Conservation (phyloP, 2,329 filamentous ascomycete species). For the Bipolaris sorokiniana region DNA sequence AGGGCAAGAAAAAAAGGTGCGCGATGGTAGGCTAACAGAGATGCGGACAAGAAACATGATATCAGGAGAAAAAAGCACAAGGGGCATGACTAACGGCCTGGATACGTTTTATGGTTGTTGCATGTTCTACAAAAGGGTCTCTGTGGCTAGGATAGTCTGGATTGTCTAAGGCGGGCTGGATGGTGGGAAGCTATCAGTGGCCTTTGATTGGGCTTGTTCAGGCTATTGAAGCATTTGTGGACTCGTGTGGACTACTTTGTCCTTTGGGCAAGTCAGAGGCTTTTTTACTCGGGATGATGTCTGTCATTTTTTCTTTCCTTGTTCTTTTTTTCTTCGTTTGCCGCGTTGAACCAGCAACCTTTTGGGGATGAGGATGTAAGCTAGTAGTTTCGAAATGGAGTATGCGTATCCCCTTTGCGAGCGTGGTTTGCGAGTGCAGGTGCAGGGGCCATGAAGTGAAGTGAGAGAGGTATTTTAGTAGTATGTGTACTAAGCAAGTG, state of each 20-base stretch:
- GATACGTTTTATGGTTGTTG: constrained; percentile 34
- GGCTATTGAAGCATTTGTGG: constrained; percentile 15
- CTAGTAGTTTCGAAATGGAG: constrained; percentile 25
- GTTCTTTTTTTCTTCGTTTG: constrained; percentile 20
- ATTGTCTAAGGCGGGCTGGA: constrained; percentile 16
- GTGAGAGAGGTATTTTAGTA: not conserved
- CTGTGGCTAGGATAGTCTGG: constrained; percentile 23
- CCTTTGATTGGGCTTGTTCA: constrained; percentile 4
- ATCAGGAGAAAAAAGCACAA: constrained; percentile 19
- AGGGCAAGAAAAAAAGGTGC: constrained; percentile 4
- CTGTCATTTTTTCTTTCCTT: constrained; percentile 36
- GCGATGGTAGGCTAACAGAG: constrained; percentile 6
- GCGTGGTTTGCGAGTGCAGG: not conserved
- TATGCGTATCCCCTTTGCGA: constrained; percentile 18
- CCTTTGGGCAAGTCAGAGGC: constrained; percentile 13
- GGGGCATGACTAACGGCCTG: constrained; percentile 33
- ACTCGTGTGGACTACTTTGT: constrained; percentile 20
- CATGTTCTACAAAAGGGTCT: constrained; percentile 23
- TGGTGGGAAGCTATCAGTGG: constrained; percentile 13
- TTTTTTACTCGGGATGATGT: constrained; percentile 27
- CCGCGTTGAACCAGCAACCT: constrained; percentile 32
- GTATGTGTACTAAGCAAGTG: no score
- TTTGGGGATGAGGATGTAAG: constrained; percentile 33
- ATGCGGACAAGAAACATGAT: constrained; percentile 6
- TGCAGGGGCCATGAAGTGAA: not conserved